Evolutionary conservation across 1,139 yeast genomes (phyloP).

Genomic region (Suhomyces guaymorum): DNA sequence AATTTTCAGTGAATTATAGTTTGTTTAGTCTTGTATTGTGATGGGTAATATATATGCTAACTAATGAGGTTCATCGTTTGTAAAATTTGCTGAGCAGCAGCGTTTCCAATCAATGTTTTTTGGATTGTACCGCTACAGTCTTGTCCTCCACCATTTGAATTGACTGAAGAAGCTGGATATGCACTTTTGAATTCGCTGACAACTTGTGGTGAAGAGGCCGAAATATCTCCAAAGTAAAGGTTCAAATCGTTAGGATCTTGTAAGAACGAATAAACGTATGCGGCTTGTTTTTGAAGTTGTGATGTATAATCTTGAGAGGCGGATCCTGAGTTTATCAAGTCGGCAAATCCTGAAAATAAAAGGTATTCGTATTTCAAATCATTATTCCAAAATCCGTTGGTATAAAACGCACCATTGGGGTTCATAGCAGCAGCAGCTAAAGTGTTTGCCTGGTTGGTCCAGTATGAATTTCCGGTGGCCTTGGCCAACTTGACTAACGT

Average conservation of each 20-base stretch:
- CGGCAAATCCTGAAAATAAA: slow-evolving; percentile 17
- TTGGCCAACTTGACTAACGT: slow-evolving; percentile 28
- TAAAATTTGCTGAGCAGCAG: slow-evolving; percentile 21
- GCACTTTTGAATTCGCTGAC: slow-evolving; percentile 6
- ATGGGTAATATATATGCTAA: no score
- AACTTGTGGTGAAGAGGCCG: slow-evolving; percentile 13
- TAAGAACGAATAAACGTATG: slow-evolving; percentile 22
- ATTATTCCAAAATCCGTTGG: slow-evolving; percentile 18
- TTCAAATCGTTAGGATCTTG: slow-evolving; percentile 25
- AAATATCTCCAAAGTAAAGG: slow-evolving; percentile 19
- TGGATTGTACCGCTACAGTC: slow-evolving; percentile 5
- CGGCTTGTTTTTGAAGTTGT: slow-evolving; percentile 24
- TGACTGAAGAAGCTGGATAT: slow-evolving; percentile 12
- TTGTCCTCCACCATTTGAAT: slow-evolving; percentile 3
- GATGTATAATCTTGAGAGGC: slow-evolving; percentile 1
- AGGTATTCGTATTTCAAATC: slow-evolving; percentile 15
- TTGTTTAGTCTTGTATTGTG: no score
- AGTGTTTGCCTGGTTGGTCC: slow-evolving; percentile 15
- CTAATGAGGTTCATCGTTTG: neutral
- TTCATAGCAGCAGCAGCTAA: slow-evolving; percentile 16
- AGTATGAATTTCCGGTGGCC: slow-evolving; percentile 14
- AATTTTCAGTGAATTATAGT: no score
- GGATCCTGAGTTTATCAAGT: slow-evolving; percentile 11
- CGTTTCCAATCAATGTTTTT: slow-evolving; percentile 18
- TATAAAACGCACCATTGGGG: slow-evolving; percentile 17